Evolutionary conservation across 805 yeast genomes (phyloP), one percentile per base, ranked within the genome.

Genomic region (Starmera dryadoides): DNA sequence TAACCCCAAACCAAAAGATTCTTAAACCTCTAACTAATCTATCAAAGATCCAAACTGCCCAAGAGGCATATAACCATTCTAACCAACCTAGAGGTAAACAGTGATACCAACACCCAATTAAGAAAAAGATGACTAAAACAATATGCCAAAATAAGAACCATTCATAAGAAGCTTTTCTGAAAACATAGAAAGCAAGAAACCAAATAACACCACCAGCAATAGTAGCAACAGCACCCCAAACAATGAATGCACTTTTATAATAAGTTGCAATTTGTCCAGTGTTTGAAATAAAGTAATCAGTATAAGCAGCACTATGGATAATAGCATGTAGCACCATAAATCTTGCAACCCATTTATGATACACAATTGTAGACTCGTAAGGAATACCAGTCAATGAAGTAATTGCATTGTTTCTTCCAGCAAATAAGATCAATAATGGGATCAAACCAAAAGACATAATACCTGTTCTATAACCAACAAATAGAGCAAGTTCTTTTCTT

Each of bases 341-440:
- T 41, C 81, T 56, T 3, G 79, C 75, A 17, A 68, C 59, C 79
- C 81, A 79, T 56, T 75, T 79, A 59, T 86, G 96, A 51, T 75
- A 73, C 29, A 69, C 60, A 44, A 81, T 69, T 59, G 83, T 80
- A 2, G 81, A 68, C 6, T 80, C 62, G 48, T 73, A 79, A 4
- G 77, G 65, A 68, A 86, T 69, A 9, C 86, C 85, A 0, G 91
- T 76, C 9, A 79, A 39, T 50, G 60, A 62, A 42, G 71, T 73
- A 44, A 84, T 54, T 30, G 85, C 63, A 55, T 81, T 85, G 59
- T 82, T 85, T 48, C 94, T 64, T 11, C 86, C 83, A 6, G 86
- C 80, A 53, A 84, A 77, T 29, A 83, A 55, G 22, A 78, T 65
- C 30, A 78, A 50, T 7, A 71, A 48, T 1, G 93, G 91, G 38